Conservation (phyloP, 176 grass and related monocot genomes). For the Oryza meyeriana region DNA sequence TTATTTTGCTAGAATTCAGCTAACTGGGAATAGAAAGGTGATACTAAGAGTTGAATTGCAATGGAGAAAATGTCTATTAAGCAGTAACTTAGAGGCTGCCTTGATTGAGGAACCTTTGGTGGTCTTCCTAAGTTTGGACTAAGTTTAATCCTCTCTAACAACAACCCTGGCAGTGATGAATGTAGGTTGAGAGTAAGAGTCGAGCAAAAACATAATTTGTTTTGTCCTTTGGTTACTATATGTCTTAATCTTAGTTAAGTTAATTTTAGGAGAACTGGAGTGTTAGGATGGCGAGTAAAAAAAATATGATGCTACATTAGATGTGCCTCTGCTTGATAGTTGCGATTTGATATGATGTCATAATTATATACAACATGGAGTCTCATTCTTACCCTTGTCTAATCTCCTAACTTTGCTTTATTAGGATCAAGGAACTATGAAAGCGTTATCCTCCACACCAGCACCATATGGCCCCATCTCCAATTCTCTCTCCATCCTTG, state of each 20-base stretch:
- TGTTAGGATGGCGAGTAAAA: not conserved
- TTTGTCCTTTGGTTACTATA: not conserved
- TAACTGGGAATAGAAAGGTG: no score
- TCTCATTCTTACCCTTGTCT: not conserved
- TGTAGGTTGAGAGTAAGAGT: no score
- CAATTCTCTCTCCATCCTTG: conserved; percentile 4
- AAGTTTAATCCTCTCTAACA: not conserved
- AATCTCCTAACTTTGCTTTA: not conserved
- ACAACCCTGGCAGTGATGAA: no score
- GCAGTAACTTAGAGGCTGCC: no score
- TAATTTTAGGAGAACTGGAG: not conserved
- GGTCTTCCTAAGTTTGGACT: no score
- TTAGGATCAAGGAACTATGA: conserved; percentile 22
- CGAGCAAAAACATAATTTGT: no score
- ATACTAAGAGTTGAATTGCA: no score
- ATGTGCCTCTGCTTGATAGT: not conserved
- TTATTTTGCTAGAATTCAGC: no score
- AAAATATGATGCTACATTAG: not conserved
- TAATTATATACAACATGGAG: not conserved
- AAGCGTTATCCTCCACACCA: conserved; percentile 27
- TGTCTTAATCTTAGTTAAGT: conserved; percentile 14
- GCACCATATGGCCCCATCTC: conserved; percentile 21
- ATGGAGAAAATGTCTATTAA: no score
- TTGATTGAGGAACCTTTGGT: no score
- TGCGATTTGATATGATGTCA: not conserved